These are phyloP conservation scores for Craspedostauros australis DNA, from an alignment of 108 stramenopile species.

Conservation along the genomic window DNA sequence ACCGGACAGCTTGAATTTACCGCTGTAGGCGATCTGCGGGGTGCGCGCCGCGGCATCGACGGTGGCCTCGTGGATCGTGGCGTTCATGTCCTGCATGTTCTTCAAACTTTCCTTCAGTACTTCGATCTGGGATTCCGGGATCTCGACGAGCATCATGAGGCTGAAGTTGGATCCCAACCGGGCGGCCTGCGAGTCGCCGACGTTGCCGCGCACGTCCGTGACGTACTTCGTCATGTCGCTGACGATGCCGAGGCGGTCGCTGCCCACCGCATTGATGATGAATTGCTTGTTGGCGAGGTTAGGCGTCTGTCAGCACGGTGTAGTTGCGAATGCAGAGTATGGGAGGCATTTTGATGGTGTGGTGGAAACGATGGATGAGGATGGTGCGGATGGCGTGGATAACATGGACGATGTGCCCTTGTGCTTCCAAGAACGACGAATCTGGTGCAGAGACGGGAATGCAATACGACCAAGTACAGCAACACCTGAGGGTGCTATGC, in stretches of 20 bases:
- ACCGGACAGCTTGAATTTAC: slow-evolving; percentile 42
- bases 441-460: no score
- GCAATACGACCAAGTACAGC: no score
- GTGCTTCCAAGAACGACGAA: no score
- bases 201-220: slow-evolving; percentile 58
- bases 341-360: no score
- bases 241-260: slow-evolving; percentile 69
- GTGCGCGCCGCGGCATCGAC: no score
- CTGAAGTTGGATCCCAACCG: slow-evolving; percentile 61
- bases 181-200: slow-evolving; percentile 59
- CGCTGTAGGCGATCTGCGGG: no score
- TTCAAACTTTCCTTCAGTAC: slow-evolving; percentile 25
- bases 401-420: no score
- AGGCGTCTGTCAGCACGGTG: no score
- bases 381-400: no score
- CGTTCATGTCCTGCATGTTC: slow-evolving; percentile 43
- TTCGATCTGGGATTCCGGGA: slow-evolving; percentile 26
- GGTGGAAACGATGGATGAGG: no score
- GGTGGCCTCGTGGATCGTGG: slow-evolving; percentile 34
- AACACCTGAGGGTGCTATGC: no score
- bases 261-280: slow-evolving; percentile 59
- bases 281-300: slow-evolving; percentile 7
- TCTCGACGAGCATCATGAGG: slow-evolving; percentile 65
- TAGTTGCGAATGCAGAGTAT: no score
- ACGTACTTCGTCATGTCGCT: slow-evolving; percentile 59